Base-by-base conservation (phyloP, 2,329 filamentous ascomycete genomes). In the Ramularia endophylla region DNA sequence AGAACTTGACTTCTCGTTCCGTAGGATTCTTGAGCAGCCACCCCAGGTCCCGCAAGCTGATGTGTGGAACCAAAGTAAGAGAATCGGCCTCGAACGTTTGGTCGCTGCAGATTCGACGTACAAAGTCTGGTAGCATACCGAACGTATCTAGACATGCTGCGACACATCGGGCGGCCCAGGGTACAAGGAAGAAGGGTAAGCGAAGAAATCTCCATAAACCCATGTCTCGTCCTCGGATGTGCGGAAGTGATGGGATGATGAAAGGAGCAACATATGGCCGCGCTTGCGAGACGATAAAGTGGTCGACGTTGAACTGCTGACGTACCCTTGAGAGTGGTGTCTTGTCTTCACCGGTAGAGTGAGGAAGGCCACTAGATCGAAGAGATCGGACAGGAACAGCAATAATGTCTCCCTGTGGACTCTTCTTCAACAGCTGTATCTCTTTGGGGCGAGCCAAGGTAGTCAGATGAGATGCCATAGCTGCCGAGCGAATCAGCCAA, bases 231-330 rank as follows among this genome's bases (percentile, higher is more conserved):
- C 44, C 41, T 4, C 50, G 50, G 6, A 47, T 27, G 38, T 57
- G 54, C n/a, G 52, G 46, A 2, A 55, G 49, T 3, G 56, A 56
- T 11, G 55, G 56, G 6, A 48, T 42, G 3, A 56, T 72, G 55
- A 95, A 92, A 0, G 89, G 89, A 19, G 90, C 82, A 12, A 95
- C 72, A 63, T 94, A 95, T 0, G 90, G 90, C 3, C 89, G 77
- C 1, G 90, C 88, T 67, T 95, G 90, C 51, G 85, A 92, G 52
- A 97, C 81, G 50, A 97, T 87, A 66, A 94, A 95, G 68, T 95
- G 89, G 60, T 95, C 94, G 39, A 94, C 86, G 60, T 94, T 94
- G 73, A 92, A 92, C 8, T 90, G 76, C 65, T 90, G 84, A 5
- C 83, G 79, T 20, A 92, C 81, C 28, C 86, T 78, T 40, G 79